Evolutionary conservation across 2,329 filamentous ascomycete genomes (phyloP).

Genomic region (Hortaea werneckii): DNA sequence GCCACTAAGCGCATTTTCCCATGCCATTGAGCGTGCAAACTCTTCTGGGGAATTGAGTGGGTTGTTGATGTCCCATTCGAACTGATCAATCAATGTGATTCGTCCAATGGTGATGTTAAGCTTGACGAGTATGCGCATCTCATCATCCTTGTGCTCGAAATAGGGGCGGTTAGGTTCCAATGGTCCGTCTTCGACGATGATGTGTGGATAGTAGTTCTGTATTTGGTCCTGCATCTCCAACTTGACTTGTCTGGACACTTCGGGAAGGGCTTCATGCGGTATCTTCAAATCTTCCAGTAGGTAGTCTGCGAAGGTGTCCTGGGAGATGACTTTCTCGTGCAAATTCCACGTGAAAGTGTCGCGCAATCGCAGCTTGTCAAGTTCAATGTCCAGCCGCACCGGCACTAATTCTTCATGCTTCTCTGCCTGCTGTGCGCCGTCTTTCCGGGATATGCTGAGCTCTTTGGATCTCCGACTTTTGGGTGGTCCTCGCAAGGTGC

Average conservation of each 20-base stretch:
- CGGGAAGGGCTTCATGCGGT: constrained; percentile 53
- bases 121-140: constrained; percentile 94
- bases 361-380: constrained; percentile 88
- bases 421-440: constrained; percentile 76
- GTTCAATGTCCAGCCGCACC: constrained; percentile 83
- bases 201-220: constrained; percentile 84
- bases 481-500: constrained; percentile 61
- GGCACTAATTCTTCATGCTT: constrained; percentile 87
- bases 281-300: constrained; percentile 78
- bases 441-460: constrained; percentile 66
- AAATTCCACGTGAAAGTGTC: constrained; percentile 99
- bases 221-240: constrained; percentile 82
- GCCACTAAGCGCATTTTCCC: constrained; percentile 80
- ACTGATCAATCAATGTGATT: constrained; percentile 89
- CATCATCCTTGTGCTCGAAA: constrained; percentile 92
- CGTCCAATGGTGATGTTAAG: constrained; percentile 95
- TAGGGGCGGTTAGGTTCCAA: constrained; percentile 86
- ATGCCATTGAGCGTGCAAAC: constrained; percentile 80
- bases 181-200: constrained; percentile 80
- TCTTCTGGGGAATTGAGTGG: constrained; percentile 88
- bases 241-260: constrained; percentile 49
- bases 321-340: constrained; percentile 72
- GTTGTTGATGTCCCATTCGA: constrained; percentile 99
- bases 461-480: constrained; percentile 66
- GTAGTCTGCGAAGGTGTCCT: constrained; percentile 77